Evolutionary conservation across 208 protist genomes (phyloP).

Genomic region (Novymonas esmeraldas): DNA sequence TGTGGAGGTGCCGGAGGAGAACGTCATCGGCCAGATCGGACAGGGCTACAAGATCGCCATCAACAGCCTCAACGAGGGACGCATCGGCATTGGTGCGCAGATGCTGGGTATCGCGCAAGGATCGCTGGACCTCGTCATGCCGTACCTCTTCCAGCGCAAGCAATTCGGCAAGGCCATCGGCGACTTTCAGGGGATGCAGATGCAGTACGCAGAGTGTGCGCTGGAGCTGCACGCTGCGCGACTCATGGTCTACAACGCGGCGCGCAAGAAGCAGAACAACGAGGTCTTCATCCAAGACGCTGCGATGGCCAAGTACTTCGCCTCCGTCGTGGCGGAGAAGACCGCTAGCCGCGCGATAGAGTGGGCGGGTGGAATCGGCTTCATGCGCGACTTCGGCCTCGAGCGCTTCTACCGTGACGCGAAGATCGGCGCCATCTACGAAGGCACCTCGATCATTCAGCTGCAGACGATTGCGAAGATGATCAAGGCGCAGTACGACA

Average conservation of each 20-base stretch:
- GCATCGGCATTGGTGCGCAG: constrained; percentile 95
- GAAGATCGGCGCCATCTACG: constrained; percentile 93
- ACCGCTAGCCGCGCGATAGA: constrained; percentile 89
- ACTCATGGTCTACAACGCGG: constrained; percentile 93
- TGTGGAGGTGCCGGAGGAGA: constrained; percentile 71
- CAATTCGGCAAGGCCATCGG: constrained; percentile 92
- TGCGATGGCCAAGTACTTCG: constrained; percentile 96
- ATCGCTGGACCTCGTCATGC: constrained; percentile 75
- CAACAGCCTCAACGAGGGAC: constrained; percentile 93
- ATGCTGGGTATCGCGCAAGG: constrained; percentile 94
- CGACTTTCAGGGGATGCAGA: constrained; percentile 95
- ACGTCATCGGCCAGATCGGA: constrained; percentile 88
- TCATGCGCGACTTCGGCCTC: constrained; percentile 93
- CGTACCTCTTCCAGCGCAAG: constrained; percentile 90
- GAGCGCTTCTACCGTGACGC: constrained; percentile 96
- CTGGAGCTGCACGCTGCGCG: constrained; percentile 81
- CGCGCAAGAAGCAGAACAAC: constrained; percentile 86
- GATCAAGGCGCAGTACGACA: constrained; percentile 65
- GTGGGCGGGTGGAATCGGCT: constrained; percentile 96
- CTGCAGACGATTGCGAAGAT: constrained; percentile 95
- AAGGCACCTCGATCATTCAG: constrained; percentile 97
- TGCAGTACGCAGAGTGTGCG: constrained; percentile 87
- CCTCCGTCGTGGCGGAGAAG: constrained; percentile 85
- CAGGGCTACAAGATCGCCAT: constrained; percentile 97
- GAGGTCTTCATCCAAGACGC: constrained; percentile 93